These are phyloP conservation scores for Rhipidocladum racemiflorum DNA, from an alignment of 176 grass and related monocot species.

Conservation along the genomic window DNA sequence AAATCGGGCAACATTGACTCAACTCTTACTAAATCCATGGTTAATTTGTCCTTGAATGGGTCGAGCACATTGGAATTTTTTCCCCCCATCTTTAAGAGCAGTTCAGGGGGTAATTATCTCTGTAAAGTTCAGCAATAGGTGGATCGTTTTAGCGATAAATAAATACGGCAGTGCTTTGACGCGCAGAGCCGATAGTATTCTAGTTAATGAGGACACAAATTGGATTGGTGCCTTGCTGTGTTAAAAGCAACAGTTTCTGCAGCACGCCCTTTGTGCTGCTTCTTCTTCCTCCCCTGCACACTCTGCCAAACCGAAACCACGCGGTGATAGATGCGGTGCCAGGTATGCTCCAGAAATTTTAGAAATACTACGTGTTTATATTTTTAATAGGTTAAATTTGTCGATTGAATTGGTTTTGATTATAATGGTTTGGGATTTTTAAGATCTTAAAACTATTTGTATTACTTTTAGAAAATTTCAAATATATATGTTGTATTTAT, in stretches of 20 bases:
- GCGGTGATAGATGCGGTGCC: too few species aligned
- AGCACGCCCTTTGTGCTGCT: slow-evolving; percentile 35
- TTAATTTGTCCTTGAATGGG: too few species aligned
- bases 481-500: too few species aligned
- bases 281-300: background rate
- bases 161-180: background rate
- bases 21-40: too few species aligned
- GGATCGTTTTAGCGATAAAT: background rate
- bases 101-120: background rate
- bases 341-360: too few species aligned
- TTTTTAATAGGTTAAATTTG: too few species aligned
- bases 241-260: slow-evolving; percentile 32
- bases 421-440: too few species aligned
- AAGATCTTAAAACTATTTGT: too few species aligned
- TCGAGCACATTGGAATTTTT: background rate
- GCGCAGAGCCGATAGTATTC: background rate
- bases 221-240: background rate
- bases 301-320: background rate
- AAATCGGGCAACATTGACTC: too few species aligned
- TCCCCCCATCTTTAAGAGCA: background rate
- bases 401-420: too few species aligned
- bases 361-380: too few species aligned
- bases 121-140: background rate
- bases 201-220: slow-evolving; percentile 9
- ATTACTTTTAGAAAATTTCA: too few species aligned